Evolutionary conservation across 2,329 filamentous ascomycete genomes (phyloP).

Genomic region (Domatiomyces globalis): DNA sequence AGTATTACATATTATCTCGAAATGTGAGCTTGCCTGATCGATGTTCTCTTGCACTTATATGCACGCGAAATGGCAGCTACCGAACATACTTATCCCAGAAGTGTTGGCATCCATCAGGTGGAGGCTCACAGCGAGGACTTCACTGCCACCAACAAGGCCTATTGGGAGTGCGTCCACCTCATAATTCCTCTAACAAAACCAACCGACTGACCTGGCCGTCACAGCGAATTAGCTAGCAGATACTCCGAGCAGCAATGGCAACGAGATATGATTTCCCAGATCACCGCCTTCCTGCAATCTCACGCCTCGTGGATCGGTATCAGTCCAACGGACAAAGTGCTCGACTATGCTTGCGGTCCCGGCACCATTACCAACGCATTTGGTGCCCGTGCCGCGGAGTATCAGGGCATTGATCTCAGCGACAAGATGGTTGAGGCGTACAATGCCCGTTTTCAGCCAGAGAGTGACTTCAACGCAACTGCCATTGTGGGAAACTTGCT

Average conservation of each 20-base stretch:
- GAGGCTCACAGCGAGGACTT: constrained; percentile 1
- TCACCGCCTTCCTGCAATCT: constrained; percentile 12
- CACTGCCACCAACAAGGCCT: constrained; percentile 12
- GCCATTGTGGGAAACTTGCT: constrained; percentile 40
- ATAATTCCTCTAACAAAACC: background rate
- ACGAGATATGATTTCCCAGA: constrained; percentile 12
- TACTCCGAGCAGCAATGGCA: constrained; percentile 16
- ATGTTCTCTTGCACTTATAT: background rate
- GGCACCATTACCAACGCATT: constrained; percentile 40
- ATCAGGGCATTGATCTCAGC: constrained; percentile 56
- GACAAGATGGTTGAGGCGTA: constrained; percentile 56
- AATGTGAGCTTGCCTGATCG: background rate
- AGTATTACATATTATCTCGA: background rate
- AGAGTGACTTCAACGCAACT: constrained; percentile 19
- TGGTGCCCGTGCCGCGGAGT: constrained; percentile 47
- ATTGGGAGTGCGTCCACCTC: constrained; percentile 14
- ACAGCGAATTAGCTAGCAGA: constrained; percentile 8
- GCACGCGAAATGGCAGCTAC: background rate
- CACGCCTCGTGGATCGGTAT: constrained; percentile 16
- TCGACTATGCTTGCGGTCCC: constrained; percentile 67
- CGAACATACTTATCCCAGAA: background rate
- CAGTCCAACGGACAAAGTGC: constrained; percentile 26
- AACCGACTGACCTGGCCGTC: constrained; percentile 4
- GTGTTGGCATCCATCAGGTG: background rate
- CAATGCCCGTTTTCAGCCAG: constrained; percentile 42